Percentiles rank a stretch among this genome's conserved stretches.
These are phyloP conservation scores for Ophiostoma novo-ulmi DNA, from an alignment of 2,329 filamentous ascomycete species.

Conservation along the genomic window DNA sequence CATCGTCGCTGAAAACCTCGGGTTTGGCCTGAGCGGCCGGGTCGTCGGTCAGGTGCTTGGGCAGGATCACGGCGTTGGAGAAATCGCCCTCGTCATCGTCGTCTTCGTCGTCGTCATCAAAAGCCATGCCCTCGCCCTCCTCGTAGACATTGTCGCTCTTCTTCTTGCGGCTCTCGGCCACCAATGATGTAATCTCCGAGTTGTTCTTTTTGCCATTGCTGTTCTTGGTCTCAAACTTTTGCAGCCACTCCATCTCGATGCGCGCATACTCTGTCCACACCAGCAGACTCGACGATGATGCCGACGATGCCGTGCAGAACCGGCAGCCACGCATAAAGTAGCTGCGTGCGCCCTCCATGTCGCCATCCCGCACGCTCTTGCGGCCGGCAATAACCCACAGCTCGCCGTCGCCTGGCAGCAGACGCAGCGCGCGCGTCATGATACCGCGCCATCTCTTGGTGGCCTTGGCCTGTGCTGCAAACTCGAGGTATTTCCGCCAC, in stretches of 20 bases:
- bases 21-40: constrained; percentile 31
- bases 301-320: constrained; percentile 63
- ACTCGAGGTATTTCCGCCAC: constrained; percentile 88
- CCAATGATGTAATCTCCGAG: constrained; percentile 17
- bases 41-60: constrained; percentile 41
- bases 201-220: constrained; percentile 53
- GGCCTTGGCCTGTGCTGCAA: constrained; percentile 63
- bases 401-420: constrained; percentile 77
- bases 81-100: constrained; percentile 48
- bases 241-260: constrained; percentile 85
- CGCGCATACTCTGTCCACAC: constrained; percentile 89
- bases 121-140: constrained; percentile 43
- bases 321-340: constrained; percentile 85
- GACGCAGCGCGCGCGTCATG: constrained; percentile 65
- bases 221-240: constrained; percentile 51
- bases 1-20: constrained; percentile 44
- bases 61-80: constrained; percentile 39
- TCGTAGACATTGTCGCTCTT: constrained; percentile 40
- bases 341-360: constrained; percentile 78
- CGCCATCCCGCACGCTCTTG: constrained; percentile 70
- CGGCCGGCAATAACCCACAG: constrained; percentile 85
- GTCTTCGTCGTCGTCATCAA: constrained; percentile 43
- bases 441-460: constrained; percentile 61
- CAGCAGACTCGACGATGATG: constrained; percentile 49
- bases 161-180: constrained; percentile 37